These are phyloP conservation scores for Sphagnurus paluster DNA, from an alignment of 1,284 basidiomycete species.

Conservation along the genomic window DNA sequence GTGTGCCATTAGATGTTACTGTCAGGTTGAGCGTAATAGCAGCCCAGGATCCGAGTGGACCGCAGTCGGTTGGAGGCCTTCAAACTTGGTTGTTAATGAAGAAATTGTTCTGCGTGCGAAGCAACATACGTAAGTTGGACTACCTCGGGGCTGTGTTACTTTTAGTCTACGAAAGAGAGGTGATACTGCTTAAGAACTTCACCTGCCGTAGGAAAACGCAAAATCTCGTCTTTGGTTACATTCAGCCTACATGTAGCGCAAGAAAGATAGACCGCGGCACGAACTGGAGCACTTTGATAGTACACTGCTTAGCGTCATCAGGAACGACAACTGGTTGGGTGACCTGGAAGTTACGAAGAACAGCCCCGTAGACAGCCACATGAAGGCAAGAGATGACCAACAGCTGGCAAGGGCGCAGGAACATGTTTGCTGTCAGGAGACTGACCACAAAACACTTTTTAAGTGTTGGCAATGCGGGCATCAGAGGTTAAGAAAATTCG, in stretches of 20 bases:
- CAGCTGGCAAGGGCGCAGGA: too few relatives aligned
- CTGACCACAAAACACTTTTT: too few relatives aligned
- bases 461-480: too few relatives aligned
- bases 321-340: constrained; percentile 69
- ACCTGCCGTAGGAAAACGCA: constrained; percentile 70
- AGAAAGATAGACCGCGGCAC: constrained; percentile 23
- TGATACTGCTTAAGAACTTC: constrained; percentile 6
- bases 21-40: constrained; percentile 74
- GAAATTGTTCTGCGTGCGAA: background rate
- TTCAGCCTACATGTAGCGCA: constrained; percentile 2
- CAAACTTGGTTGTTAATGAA: background rate
- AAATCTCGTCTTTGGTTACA: constrained; percentile 57
- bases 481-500: too few relatives aligned
- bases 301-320: constrained; percentile 57
- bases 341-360: constrained; percentile 72
- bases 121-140: constrained; percentile 59
- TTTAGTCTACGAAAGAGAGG: constrained; percentile 10
- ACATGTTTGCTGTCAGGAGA: too few relatives aligned
- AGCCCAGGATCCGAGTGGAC: constrained; percentile 72
- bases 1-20: constrained; percentile 76
- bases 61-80: constrained; percentile 74
- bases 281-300: constrained; percentile 63
- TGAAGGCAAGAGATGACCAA: too few relatives aligned
- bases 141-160: constrained; percentile 55
- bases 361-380: too few relatives aligned